phyloP scores from a whole-genome alignment of 768 basidiomycete genomes.

The Collybia sordida region DNA sequence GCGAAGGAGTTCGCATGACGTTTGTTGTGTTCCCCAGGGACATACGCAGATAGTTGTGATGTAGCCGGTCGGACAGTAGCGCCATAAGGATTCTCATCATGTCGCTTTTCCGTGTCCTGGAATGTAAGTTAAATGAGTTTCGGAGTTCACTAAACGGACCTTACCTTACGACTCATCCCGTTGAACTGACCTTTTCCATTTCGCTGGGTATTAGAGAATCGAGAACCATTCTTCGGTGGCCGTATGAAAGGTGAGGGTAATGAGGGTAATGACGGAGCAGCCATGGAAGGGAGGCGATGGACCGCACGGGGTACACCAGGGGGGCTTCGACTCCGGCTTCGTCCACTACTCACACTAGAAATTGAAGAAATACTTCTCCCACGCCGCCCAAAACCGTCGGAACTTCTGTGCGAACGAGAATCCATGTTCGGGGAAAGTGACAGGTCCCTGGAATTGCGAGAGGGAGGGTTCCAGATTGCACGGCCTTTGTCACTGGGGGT shows the following conservation, averaged over 20 bases:
- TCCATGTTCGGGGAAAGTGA: constrained; percentile 37
- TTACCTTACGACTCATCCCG: constrained; percentile 32
- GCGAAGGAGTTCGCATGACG: no score
- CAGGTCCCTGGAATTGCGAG: constrained; percentile 17
- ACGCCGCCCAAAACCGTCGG: constrained; percentile 31
- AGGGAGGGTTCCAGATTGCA: constrained; percentile 27
- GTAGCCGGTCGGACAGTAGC: no score
- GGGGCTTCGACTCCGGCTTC: constrained; percentile 60
- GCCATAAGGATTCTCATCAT: no score
- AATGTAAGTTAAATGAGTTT: not conserved
- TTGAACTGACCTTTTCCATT: constrained; percentile 37
- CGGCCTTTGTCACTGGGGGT: constrained; percentile 49
- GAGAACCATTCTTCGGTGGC: constrained; percentile 9
- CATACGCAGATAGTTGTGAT: no score
- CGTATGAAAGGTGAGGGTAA: constrained; percentile 26
- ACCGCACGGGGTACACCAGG: constrained; percentile 50
- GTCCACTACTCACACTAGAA: constrained; percentile 56
- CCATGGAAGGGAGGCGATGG: constrained; percentile 56
- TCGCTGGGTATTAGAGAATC: constrained; percentile 24
- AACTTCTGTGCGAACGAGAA: constrained; percentile 39
- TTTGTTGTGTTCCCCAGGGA: no score
- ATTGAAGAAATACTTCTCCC: constrained; percentile 52
- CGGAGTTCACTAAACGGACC: constrained; percentile 5
- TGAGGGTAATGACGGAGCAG: constrained; percentile 35
- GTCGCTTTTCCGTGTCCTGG: no score